Percentiles rank a stretch among this genome's conserved stretches.
phyloP scores from a whole-genome alignment of 129 eudicot genomes.

The Kitagawia praeruptora region DNA sequence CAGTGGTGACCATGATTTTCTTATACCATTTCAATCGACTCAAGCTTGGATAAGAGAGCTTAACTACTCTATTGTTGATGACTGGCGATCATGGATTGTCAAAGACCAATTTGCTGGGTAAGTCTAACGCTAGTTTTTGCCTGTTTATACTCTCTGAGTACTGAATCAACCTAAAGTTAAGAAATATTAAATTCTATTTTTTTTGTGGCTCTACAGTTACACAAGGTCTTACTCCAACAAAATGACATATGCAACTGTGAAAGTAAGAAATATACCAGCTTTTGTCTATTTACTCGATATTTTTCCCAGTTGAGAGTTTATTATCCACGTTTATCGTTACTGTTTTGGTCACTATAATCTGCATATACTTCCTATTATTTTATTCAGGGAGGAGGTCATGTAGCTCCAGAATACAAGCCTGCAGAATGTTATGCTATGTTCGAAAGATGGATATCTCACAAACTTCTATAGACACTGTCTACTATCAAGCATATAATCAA shows the following conservation, averaged over 20 bases:
- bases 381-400: neutral
- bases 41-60: too few relatives aligned
- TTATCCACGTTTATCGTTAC: too few relatives aligned
- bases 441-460: neutral
- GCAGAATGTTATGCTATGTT: neutral
- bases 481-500: neutral
- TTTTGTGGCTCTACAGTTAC: neutral
- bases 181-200: neutral
- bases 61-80: too few relatives aligned
- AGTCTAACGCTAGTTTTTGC: neutral
- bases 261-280: neutral
- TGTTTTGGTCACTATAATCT: neutral
- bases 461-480: neutral
- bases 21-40: conserved; percentile 11
- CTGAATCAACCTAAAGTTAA: too few relatives aligned
- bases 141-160: neutral
- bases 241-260: neutral
- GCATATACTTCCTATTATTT: neutral
- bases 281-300: neutral
- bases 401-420: neutral
- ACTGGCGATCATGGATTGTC: too few relatives aligned
- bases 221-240: neutral
- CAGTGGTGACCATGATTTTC: conserved; percentile 67
- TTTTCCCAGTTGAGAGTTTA: neutral
- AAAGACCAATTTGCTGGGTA: conserved; percentile 23